phyloP scores from a whole-genome alignment of 345 rosid species.

The Triadica sebifera region DNA sequence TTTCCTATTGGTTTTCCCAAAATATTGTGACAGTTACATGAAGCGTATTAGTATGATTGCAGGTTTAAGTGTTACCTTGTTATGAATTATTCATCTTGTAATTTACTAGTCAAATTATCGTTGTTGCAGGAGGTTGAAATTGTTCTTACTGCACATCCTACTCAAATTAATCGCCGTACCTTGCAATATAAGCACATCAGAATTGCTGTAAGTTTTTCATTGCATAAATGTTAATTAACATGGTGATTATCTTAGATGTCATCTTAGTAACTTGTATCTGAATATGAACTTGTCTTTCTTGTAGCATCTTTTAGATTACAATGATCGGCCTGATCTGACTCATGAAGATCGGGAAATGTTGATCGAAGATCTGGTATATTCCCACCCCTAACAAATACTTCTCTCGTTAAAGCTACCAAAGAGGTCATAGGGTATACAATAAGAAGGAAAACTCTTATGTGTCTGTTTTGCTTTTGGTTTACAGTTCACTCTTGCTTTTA shows the following conservation, averaged over 20 bases:
- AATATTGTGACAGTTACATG: not conserved
- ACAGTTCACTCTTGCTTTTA: slow-evolving; percentile 20
- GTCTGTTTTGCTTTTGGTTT: not conserved
- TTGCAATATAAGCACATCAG: slow-evolving; percentile 93
- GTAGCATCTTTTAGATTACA: slow-evolving; percentile 91
- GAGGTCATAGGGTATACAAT: not conserved
- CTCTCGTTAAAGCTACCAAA: not conserved
- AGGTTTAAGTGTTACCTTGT: not conserved
- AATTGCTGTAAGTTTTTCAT: slow-evolving; percentile 65
- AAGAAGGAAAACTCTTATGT: not conserved
- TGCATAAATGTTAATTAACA: slow-evolving; percentile 12
- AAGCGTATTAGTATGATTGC: slow-evolving; percentile 5
- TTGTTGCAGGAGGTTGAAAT: slow-evolving; percentile 81
- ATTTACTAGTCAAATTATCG: slow-evolving; percentile 16
- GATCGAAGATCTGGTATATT: slow-evolving; percentile 88
- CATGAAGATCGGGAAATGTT: slow-evolving; percentile 88
- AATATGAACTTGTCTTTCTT: slow-evolving; percentile 19
- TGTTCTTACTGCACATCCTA: slow-evolving; percentile 98
- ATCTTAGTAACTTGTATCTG: slow-evolving; percentile 9
- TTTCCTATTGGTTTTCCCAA: not conserved
- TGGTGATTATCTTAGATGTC: slow-evolving; percentile 9
- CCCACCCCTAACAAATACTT: slow-evolving; percentile 1
- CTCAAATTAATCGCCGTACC: slow-evolving; percentile 93
- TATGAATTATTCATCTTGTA: slow-evolving; percentile 2
- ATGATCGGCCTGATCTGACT: slow-evolving; percentile 80